Evolutionary conservation across 257 asterid species (phyloP).

Genomic region (Solanum tarijense): DNA sequence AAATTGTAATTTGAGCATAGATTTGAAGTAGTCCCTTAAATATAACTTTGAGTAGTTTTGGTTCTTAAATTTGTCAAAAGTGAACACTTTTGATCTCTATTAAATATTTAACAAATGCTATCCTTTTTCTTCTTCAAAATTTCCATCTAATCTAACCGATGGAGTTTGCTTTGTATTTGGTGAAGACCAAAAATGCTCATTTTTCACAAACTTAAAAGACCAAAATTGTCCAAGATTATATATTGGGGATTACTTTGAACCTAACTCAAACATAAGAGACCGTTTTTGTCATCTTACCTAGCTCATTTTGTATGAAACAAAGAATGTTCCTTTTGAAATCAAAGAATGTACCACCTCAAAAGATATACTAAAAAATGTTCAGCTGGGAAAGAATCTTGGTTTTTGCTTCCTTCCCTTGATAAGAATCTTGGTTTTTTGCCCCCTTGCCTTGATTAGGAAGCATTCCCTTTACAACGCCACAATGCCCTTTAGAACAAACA

Average conservation of each 20-base stretch:
- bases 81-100: background rate
- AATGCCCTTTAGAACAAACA: slow-evolving; percentile 22
- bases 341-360: slow-evolving; percentile 8
- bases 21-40: background rate
- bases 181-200: background rate
- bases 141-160: background rate
- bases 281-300: background rate
- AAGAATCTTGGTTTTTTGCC: slow-evolving; percentile 9
- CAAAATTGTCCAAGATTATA: background rate
- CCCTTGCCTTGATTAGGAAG: slow-evolving; percentile 30
- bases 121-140: background rate
- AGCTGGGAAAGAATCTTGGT: slow-evolving; percentile 7
- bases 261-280: background rate
- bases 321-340: slow-evolving; percentile 3
- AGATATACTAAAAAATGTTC: background rate
- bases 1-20: too few relatives aligned
- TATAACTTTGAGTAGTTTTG: background rate
- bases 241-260: background rate
- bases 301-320: background rate
- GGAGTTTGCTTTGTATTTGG: background rate
- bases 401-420: slow-evolving; percentile 28
- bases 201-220: background rate
- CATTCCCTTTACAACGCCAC: slow-evolving; percentile 45
- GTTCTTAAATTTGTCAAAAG: background rate
- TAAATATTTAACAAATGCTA: background rate